Percentiles rank a stretch among this genome's conserved stretches.
Evolutionary conservation across 106 monocot species (phyloP).

Genomic region (Narthecium ossifragum): DNA sequence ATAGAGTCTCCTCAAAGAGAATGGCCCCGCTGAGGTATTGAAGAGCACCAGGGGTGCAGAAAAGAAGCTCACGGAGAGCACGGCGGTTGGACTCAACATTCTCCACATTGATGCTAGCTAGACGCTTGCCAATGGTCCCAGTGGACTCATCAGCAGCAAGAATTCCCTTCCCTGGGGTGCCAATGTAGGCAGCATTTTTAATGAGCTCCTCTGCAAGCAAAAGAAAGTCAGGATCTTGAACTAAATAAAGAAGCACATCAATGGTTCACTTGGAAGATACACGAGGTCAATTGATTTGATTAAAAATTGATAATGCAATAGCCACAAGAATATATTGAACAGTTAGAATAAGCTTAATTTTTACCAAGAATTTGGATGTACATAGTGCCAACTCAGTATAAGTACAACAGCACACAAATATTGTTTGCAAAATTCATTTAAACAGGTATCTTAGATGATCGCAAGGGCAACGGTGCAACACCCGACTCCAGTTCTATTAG

Average conservation of each 20-base stretch:
- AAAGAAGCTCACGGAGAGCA: slow-evolving; percentile 29
- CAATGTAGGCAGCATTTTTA: slow-evolving; percentile 51
- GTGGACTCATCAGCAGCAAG: slow-evolving; percentile 64
- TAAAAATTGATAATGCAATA: too few species aligned
- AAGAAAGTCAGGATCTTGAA: neutral
- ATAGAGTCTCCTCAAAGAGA: slow-evolving; percentile 54
- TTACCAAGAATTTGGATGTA: too few species aligned
- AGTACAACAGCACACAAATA: too few species aligned
- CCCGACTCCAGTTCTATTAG: too few species aligned
- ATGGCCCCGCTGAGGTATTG: slow-evolving; percentile 46
- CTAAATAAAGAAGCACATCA: neutral
- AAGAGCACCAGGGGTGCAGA: slow-evolving; percentile 45
- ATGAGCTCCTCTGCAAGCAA: slow-evolving; percentile 46
- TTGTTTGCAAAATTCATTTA: too few species aligned
- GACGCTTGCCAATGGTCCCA: slow-evolving; percentile 48
- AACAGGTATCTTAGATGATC: too few species aligned
- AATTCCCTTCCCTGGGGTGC: slow-evolving; percentile 60
- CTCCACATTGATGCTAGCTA: slow-evolving; percentile 10
- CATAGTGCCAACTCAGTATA: too few species aligned
- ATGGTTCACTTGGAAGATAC: too few species aligned
- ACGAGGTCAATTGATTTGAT: too few species aligned
- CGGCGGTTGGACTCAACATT: slow-evolving; percentile 8
- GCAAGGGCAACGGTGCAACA: too few species aligned
- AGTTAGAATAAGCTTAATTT: too few species aligned
- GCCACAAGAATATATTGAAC: too few species aligned